Base-by-base conservation (phyloP, 164 flowering plant genomes). In the Amborella trichopoda region DNA sequence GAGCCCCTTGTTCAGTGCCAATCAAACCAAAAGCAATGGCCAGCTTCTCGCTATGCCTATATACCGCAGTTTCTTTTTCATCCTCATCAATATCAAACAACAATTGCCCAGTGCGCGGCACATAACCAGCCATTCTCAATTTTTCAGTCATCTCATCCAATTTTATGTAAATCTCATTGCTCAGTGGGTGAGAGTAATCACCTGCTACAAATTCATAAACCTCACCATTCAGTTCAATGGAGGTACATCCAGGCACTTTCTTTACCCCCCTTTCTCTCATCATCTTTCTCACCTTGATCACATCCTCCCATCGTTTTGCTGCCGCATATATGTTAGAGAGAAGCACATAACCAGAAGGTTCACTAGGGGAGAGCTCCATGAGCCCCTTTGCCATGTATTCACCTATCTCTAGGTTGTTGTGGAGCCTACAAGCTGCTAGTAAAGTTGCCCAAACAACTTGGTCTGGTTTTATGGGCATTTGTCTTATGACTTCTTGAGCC, bases 231-330 rank as follows among this genome's bases (percentile, higher is more conserved):
- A 69, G 49, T 34, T 60, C 68, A 40, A 78, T 63, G 81, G 91
- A 82, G 41, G 86, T 75, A 44, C 69, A 71, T 30, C 83, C 88
- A 6, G 81, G 78, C 5, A 8, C 25, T 55, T 78, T 85, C 34
- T 47, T 63, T 23, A 76, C 40, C 40, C 79, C 71, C 56, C 63
- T 69, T 4, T 56, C 46, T 42, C 54, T 65, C 91, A 85, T 82
- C 56, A 69, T 52, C 42, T 54, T 54, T 60, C 91, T 75, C 16
- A 65, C 5, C 22, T 65, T 52, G 19, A 77, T 75, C 5, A 75
- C 76, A 24, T 77, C 78, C 3, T 70, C 74, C 91, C 91, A 82
- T 45, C 53, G 64, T 1, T 66, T 49, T 13, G 58, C 34, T 1
- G 59, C 46, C 3, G 83, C 59, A 42, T 49, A 77, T 17, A 69